Conservation (phyloP, 495 filamentous ascomycete genomes). For the Xylaria bambusicola region DNA sequence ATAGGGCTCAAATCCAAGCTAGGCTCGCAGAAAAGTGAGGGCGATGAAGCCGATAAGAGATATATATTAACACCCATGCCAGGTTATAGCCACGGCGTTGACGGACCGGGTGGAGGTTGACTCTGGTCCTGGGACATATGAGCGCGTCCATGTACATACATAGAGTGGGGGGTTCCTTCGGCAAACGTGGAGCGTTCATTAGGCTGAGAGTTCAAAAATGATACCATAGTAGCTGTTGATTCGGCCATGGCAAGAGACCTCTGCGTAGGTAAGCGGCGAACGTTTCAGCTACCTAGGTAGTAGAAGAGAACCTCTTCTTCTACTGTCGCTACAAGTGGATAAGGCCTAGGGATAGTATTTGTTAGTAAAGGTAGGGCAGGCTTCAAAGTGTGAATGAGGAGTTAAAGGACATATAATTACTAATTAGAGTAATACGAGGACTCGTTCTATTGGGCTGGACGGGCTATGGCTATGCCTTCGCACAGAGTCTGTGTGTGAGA, state of each 20-base stretch:
- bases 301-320: no score
- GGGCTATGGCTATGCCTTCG: no score
- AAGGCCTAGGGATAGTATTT: no score
- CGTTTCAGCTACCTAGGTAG: not conserved
- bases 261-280: not conserved
- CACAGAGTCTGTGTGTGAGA: no score
- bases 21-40: not conserved
- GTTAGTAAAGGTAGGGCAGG: no score
- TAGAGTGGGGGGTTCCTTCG: slow-evolving; percentile 17
- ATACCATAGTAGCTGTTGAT: slow-evolving; percentile 1
- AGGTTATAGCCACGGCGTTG: slow-evolving; percentile 17
- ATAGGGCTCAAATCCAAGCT: not conserved
- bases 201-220: not conserved
- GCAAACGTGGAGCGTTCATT: slow-evolving; percentile 11
- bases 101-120: slow-evolving; percentile 20
- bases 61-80: slow-evolving; percentile 20
- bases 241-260: no score
- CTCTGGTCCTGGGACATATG: slow-evolving; percentile 12
- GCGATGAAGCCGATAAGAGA: slow-evolving; percentile 15
- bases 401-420: no score
- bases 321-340: no score
- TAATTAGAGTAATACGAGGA: no score
- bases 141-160: slow-evolving; percentile 9
- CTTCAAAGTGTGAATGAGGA: no score
- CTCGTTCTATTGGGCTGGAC: no score